These are phyloP conservation scores for Deakozyma indianensis DNA, from an alignment of 805 yeast genomes.

Conservation along the genomic window DNA sequence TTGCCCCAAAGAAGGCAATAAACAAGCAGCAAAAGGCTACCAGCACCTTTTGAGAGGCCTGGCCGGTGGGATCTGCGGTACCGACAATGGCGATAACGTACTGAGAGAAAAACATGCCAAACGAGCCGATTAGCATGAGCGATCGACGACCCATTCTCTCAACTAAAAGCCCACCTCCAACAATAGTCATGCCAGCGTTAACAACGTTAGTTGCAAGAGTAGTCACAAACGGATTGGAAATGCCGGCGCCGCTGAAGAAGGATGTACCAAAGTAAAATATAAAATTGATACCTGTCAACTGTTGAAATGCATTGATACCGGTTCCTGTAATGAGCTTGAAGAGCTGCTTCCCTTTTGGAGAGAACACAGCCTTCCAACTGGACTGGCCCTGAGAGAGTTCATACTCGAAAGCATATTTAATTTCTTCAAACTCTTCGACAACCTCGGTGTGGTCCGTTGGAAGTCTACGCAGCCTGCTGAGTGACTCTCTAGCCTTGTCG, in stretches of 20 bases:
- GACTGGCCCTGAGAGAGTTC: slow-evolving; percentile 36
- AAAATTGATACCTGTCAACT: slow-evolving; percentile 59
- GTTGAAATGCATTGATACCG: slow-evolving; percentile 35
- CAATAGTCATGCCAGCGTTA: slow-evolving; percentile 38
- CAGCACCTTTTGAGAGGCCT: slow-evolving; percentile 29
- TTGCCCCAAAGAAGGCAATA: slow-evolving; percentile 62
- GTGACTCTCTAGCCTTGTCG: no score
- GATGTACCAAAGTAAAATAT: no score
- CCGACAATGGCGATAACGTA: slow-evolving; percentile 11
- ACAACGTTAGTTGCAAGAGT: slow-evolving; percentile 29
- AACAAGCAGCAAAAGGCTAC: slow-evolving; percentile 43
- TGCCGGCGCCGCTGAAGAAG: slow-evolving; percentile 33
- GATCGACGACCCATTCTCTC: slow-evolving; percentile 50
- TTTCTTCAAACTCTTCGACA: slow-evolving; percentile 30
- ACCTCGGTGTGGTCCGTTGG: slow-evolving; percentile 26
- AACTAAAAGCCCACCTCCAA: slow-evolving; percentile 43
- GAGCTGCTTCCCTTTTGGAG: no score
- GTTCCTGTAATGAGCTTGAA: slow-evolving; percentile 19
- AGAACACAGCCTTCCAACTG: slow-evolving; percentile 15
- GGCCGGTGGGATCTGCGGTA: slow-evolving; percentile 13
- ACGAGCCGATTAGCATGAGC: slow-evolving; percentile 49
- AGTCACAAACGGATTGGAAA: slow-evolving; percentile 34
- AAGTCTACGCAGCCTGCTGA: slow-evolving; percentile 50
- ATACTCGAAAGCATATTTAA: slow-evolving; percentile 41
- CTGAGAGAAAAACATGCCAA: slow-evolving; percentile 20